Evolutionary conservation across 2,329 filamentous ascomycete genomes (phyloP), one percentile per base, ranked within the genome.

Genomic region (Pestalotiopsis sp.): DNA sequence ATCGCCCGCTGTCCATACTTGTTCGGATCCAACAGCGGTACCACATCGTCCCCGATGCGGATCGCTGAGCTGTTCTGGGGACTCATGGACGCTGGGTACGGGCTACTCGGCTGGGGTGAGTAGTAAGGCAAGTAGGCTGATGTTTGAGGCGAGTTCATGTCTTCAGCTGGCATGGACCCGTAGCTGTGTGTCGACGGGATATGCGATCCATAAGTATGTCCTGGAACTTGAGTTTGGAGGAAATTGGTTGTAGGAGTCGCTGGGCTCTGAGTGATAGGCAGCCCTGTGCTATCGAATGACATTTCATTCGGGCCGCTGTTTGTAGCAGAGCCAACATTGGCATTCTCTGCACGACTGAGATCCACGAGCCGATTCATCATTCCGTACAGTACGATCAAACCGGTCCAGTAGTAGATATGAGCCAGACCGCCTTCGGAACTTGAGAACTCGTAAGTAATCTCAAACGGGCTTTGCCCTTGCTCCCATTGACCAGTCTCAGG

Each of bases 401-500:
- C 76, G 70, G 85, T 82, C 87, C 87, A 89, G 75, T 87, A 88
- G 73, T 86, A 85, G 13, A 87, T 75, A 70, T 88, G 83, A 60
- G 81, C 80, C 39, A 87, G 71, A 0, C 86, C 84, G 0, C 83
- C 80, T 13, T 79, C 72, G 20, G 80, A 74, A 71, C 85, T 81
- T 36, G 77, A 79, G 74, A 88, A 88, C 12, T 77, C 78, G 70
- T 84, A 83, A 1, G 78, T 75, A 57, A 82, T 82, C 13, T 79
- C 74, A 70, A 88, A 87, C 0, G 85, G 84, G 23, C 83, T 75
- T 61, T 80, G 68, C 3, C 60, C 65, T 57, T 69, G 68, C 75
- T 49, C 72, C 61, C 45, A 74, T 75, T 27, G 76, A 72, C 14
- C 76, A 68, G 60, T 77, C 74, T 38, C 73, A 71, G 69, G 63